Evolutionary conservation across 169 alveolate genomes (phyloP).

Genomic region (Plasmodium chabaudi): DNA sequence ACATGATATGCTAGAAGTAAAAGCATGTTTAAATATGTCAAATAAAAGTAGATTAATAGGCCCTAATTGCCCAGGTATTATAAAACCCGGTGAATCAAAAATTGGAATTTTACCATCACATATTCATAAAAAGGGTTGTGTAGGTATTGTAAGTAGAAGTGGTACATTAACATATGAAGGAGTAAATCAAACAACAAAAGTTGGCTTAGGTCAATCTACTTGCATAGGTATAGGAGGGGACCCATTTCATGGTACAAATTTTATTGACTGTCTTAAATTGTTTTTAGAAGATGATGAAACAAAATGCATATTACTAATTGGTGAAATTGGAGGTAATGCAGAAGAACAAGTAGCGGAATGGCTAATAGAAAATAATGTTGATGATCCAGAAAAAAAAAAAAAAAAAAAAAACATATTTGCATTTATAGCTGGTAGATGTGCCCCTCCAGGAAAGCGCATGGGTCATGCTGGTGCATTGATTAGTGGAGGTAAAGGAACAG

Average conservation of each 20-base stretch:
- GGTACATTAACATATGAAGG: constrained; percentile 98
- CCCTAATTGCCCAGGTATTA: constrained; percentile 99
- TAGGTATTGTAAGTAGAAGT: constrained; percentile 92
- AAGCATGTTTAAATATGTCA: constrained; percentile 84
- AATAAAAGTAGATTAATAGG: constrained; percentile 94
- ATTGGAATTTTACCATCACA: constrained; percentile 99
- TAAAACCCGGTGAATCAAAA: constrained; percentile 98
- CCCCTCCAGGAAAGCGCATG: constrained; percentile 99
- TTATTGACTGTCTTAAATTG: constrained; percentile 95
- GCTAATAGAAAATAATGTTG: constrained; percentile 83
- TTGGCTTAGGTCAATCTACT: constrained; percentile 98
- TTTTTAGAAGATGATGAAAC: constrained; percentile 96
- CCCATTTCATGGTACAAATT: constrained; percentile 98
- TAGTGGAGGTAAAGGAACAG: constrained; percentile 98
- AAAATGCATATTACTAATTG: constrained; percentile 94
- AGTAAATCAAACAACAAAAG: constrained; percentile 96
- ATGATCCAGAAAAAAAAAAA: constrained; percentile 73
- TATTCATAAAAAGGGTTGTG: constrained; percentile 93
- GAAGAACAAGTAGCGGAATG: constrained; percentile 98
- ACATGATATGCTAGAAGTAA: constrained; percentile 97
- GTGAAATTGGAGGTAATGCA: constrained; percentile 99
- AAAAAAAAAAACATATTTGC: constrained; percentile 94
- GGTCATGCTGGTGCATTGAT: constrained; percentile 99
- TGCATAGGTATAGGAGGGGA: constrained; percentile 99
- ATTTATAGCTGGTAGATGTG: constrained; percentile 97